Conservation (phyloP, 805 yeast species). For the Blastobotrys terrestris region DNA sequence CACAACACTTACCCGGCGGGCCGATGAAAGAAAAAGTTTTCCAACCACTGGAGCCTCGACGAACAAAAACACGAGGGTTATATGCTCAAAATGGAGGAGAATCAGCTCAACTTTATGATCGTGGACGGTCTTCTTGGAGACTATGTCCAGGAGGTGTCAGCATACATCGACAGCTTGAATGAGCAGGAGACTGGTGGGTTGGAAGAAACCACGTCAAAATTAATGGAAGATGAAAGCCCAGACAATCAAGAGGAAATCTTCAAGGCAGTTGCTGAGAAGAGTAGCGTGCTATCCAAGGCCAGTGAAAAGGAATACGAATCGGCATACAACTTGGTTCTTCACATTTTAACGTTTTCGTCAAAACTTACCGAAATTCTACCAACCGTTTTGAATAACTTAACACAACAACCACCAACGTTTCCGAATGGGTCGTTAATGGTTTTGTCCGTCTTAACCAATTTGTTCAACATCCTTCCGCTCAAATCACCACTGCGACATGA, state of each 20-base stretch:
- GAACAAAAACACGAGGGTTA: neutral
- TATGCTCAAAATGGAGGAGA: neutral
- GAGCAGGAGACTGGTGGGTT: slow-evolving; percentile 21
- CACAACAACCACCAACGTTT: slow-evolving; percentile 20
- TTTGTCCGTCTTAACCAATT: slow-evolving; percentile 32
- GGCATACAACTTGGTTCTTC: slow-evolving; percentile 33
- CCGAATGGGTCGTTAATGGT: slow-evolving; percentile 26
- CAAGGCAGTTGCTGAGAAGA: slow-evolving; percentile 27
- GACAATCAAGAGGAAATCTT: slow-evolving; percentile 25
- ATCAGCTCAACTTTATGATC: slow-evolving; percentile 25
- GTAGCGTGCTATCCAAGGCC: slow-evolving; percentile 25
- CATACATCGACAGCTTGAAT: slow-evolving; percentile 31
- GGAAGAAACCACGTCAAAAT: slow-evolving; percentile 15
- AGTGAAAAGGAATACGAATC: slow-evolving; percentile 35
- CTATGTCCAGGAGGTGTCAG: slow-evolving; percentile 31
- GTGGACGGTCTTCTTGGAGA: slow-evolving; percentile 35
- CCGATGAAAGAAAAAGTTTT: neutral
- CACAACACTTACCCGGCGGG: neutral
- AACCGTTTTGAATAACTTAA: slow-evolving; percentile 26
- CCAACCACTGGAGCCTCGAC: neutral
- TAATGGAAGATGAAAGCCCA: slow-evolving; percentile 22
- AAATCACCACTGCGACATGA: slow-evolving; percentile 25
- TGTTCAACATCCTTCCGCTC: slow-evolving; percentile 34
- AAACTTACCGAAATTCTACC: slow-evolving; percentile 27
- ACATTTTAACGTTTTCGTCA: slow-evolving; percentile 30